phyloP scores from a whole-genome alignment of 2,329 filamentous ascomycete species.

The Juglanconis oblonga region DNA sequence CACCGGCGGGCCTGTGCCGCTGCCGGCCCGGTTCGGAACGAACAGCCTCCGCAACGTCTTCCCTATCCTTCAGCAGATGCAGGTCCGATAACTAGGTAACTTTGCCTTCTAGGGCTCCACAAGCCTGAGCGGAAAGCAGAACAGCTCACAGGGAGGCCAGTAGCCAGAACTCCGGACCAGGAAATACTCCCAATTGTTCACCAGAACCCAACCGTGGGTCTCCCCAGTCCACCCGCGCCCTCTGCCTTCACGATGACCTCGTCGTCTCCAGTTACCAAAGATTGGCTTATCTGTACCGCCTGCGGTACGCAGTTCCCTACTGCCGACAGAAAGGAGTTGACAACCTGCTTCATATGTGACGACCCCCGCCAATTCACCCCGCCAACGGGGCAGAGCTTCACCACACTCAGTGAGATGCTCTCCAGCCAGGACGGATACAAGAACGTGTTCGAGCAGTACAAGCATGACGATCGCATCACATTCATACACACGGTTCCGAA shows the following conservation, averaged over 20 bases:
- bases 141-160: no score
- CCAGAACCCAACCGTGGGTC: no score
- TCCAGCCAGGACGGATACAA: slow-evolving; percentile 34
- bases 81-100: no score
- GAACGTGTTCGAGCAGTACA: slow-evolving; percentile 52
- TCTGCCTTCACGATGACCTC: not conserved
- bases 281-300: slow-evolving; percentile 57
- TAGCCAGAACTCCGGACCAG: no score
- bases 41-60: not conserved
- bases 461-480: slow-evolving; percentile 41
- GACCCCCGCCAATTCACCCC: slow-evolving; percentile 71
- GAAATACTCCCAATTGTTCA: no score
- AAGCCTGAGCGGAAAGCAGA: no score
- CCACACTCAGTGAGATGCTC: slow-evolving; percentile 49
- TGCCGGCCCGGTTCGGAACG: not conserved
- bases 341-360: slow-evolving; percentile 68
- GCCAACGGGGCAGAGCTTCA: slow-evolving; percentile 62
- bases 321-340: slow-evolving; percentile 43
- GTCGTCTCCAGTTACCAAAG: not conserved
- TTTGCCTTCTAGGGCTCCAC: no score
- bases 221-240: no score
- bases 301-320: slow-evolving; percentile 70
- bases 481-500: slow-evolving; percentile 52
- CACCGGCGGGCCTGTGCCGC: not conserved
- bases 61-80: no score